Base-by-base conservation (phyloP, 2,329 filamentous ascomycete species). In the Xylariomycetidae sp. region DNA sequence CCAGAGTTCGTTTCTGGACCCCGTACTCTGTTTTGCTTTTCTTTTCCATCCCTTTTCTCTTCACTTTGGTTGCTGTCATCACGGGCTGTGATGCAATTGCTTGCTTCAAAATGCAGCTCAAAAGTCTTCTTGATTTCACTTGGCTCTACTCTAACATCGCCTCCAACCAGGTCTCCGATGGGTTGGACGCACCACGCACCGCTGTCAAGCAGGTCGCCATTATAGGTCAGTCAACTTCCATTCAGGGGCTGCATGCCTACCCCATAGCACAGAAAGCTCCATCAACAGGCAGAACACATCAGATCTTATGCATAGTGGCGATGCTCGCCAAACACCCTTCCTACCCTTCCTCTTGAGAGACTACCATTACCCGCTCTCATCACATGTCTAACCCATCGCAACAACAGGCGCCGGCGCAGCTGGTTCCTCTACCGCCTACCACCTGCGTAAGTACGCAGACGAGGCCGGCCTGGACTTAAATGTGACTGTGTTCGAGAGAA, bases 401-500 rank as follows among this genome's bases (percentile, higher is more conserved):
- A 32, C 30, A 15, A 31, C 42, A 94, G 90, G 92, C 41, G 90
- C 90, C 47, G 92, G 92, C 29, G 82, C 92, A 26, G 90, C 79
- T 19, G 92, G 92, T 19, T 78, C 92, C 4, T 94, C 89, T 2
- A 69, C 88, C 3, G 89, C 92, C 1, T 95, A 92, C 59, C 78
- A 90, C 52, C 68, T 98, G 29, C 71, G 72, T 24, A 76, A 82
- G 50, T 89, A 80, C 57, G 82, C 85, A 15, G 61, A 74, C 4
- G 61, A 74, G 37, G 67, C 70, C n/a, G 65, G 64, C 13, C 58
- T 83, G 13, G 63, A 70, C 2, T 54, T 90, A 38, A 83, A 94
- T 46, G 82, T 96, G 49, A 94, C 88, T 15, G 68, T 98, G 18
- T 95, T 90, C 56, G 92, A 98, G 53, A 82, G 81, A 47, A 79